Conservation (phyloP, 176 grass and related monocot genomes). For the Stipa capillata region DNA sequence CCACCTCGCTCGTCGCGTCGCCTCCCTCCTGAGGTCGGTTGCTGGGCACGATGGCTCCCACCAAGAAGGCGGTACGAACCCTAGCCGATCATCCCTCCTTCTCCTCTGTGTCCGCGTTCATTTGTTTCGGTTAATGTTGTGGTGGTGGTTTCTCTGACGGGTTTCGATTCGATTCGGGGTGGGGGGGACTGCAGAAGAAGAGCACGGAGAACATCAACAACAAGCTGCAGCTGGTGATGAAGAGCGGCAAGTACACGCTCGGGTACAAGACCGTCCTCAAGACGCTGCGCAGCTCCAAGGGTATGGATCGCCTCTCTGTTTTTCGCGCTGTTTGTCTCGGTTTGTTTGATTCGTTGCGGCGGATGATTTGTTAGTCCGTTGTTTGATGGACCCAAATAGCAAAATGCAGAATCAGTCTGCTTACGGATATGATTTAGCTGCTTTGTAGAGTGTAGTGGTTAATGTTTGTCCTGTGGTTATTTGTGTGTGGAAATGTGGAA, state of each 20-base stretch:
- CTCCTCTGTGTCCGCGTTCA: neutral
- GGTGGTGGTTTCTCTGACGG: neutral
- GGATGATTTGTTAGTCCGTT: neutral
- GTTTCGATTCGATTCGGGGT: constrained; percentile 22
- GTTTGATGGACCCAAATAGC: neutral
- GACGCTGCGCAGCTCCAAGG: constrained; percentile 89
- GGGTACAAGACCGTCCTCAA: constrained; percentile 95
- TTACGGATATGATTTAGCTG: neutral
- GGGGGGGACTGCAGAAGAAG: constrained; percentile 94
- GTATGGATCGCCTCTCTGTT: constrained; percentile 13
- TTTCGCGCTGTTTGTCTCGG: neutral
- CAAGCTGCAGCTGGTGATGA: constrained; percentile 96
- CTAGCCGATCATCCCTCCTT: neutral
- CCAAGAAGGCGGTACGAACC: constrained; percentile 78
- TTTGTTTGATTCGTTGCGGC: neutral
- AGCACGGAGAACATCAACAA: constrained; percentile 94
- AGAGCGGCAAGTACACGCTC: constrained; percentile 96
- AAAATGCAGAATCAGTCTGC: neutral
- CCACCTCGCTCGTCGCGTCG: neutral
- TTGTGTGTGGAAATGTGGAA: neutral
- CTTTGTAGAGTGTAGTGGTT: neutral
- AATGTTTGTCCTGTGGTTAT: neutral
- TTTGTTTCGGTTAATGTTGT: neutral
- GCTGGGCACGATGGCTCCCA: constrained; percentile 62
- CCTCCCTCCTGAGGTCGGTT: neutral